Evolutionary conservation across 2,329 filamentous ascomycete species (phyloP), one percentile per base, ranked within the genome.

Genomic region (Hypoxylon rubiginosum): DNA sequence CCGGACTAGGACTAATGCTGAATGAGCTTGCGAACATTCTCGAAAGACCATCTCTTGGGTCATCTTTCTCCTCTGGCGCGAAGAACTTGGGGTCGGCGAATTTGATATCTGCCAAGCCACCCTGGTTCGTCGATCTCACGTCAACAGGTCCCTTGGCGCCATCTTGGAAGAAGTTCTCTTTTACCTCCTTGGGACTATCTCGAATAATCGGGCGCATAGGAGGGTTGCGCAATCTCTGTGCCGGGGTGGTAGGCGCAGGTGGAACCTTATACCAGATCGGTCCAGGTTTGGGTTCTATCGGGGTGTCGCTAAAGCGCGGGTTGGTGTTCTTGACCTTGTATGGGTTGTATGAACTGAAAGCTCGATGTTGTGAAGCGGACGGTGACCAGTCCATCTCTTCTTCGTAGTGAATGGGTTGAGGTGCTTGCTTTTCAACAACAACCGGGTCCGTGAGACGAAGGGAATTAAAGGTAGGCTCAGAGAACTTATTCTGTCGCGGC

Each of bases 331-430:
- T 79, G 64, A 78, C 71, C 55, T 76, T 78, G 45, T 80, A 76
- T 15, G 80, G 71, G 36, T 82, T 77, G 49, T 80, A 77, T 48
- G 83, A 78, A 64, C 81, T 83, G 73, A 89, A 89, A 8, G 85
- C 86, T 57, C 86, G 85, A 64, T 88, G 80, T 52, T 82, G 80
- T n/a, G 84, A 84, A 59, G 82, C 80, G 0, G 88, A 88, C 0
- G 90, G 90, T 2, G 89, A 86, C 88, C 91, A 93, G 73, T 94
- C 92, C 92, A 94, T 94, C 59, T 86, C 85, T 41, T 91, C 86
- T 0, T 80, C 81, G 61, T 84, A 80, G 8, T 81, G 78, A 1
- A 74, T 56, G 6, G 67, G 56, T 21, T 74, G 66, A 36, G 70
- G 64, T 36, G 71, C 48, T 10, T 49, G 67, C 21, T 66, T 64